Evolutionary conservation across 495 filamentous ascomycete genomes (phyloP), one percentile per base, ranked within the genome.

Genomic region (Hamigera avellanea): DNA sequence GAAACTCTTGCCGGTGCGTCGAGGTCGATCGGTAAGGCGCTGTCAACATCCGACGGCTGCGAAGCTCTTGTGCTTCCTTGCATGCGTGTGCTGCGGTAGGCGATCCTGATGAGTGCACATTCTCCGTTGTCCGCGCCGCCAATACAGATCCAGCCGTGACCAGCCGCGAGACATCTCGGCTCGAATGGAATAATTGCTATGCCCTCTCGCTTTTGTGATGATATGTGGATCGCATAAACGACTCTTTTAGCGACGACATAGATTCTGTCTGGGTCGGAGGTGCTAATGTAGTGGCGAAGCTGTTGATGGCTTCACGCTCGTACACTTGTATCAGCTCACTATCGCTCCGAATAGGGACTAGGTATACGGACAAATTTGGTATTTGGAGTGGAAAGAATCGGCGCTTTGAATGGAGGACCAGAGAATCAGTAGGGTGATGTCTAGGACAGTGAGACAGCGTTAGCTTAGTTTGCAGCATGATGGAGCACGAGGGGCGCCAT

Each of bases 221-320:
- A 69, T 5, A 82, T 74, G 41, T 91, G 73, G 14, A 93, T 70
- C 5, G 70, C 70, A 56, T 79, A 85, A 27, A 98, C 67, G 32
- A 87, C 73, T 44, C 72, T 57, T 34, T 80, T 77, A 49, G 71
- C 74, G 34, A 86, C 84, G 46, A 89, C 91, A 65, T 87, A 93
- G 45, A 98, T 71, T 43, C 75, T 56, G 59, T 86, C 75, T 15
- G 76, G 72, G 39, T 78, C 72, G 36, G 83, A 79, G 19, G 77
- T 80, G 55, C 82, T 89, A 50, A 96, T 80, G 44, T 93, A 77
- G 46, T 93, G 86, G 34, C 87, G 83, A 32, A 98, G 73, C 60
- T 98, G 91, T 66, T 78, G 83, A 57, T 98, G 91, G 44, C 88
- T 95, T 54, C 43, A 34, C 21, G 21, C 4, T 4, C 21, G 9